A percentile compares a stretch with the other conserved stretches of the same genome.
phyloP scores from a whole-genome alignment of 1,139 yeast species.

The Magnusiomyces paraingens region DNA sequence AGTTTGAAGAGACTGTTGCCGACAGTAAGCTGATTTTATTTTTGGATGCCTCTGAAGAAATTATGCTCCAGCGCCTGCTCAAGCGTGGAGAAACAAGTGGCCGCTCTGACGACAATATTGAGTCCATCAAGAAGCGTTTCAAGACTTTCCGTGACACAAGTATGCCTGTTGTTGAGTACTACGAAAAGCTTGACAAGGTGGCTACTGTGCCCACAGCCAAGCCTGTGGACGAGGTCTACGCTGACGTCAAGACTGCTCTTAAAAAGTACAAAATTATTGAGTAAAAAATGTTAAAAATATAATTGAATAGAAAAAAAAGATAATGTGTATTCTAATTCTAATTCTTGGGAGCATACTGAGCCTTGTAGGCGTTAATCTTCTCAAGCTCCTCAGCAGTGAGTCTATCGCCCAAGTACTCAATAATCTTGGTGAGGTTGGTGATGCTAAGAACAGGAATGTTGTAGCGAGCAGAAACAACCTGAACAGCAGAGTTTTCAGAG shows the following conservation, averaged over 20 bases:
- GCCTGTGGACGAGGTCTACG: constrained; percentile 71
- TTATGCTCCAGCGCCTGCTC: constrained; percentile 77
- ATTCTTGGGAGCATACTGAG: constrained; percentile 24
- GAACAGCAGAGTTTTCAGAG: constrained; percentile 68
- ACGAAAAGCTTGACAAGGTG: constrained; percentile 66
- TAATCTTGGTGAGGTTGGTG: constrained; percentile 68
- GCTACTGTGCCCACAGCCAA: constrained; percentile 73
- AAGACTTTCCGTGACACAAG: constrained; percentile 79
- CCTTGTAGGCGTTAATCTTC: constrained; percentile 32
- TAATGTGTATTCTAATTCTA: background rate
- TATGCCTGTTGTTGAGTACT: constrained; percentile 90
- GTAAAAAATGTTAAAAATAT: background rate
- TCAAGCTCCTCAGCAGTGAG: constrained; percentile 38
- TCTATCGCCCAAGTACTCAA: constrained; percentile 49
- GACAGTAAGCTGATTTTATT: constrained; percentile 71
- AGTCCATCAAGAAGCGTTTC: constrained; percentile 85
- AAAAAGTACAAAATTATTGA: constrained; percentile 26
- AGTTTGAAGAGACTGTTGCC: constrained; percentile 79
- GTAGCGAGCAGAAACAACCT: constrained; percentile 64
- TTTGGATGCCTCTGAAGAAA: constrained; percentile 88
- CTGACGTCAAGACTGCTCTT: constrained; percentile 59
- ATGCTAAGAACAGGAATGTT: constrained; percentile 80
- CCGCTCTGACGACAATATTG: constrained; percentile 86
- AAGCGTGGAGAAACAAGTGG: constrained; percentile 96
- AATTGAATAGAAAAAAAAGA: background rate